Evolutionary conservation across 2,329 filamentous ascomycete species (phyloP), one percentile per base, ranked within the genome.

Genomic region (Elsinoe australis): DNA sequence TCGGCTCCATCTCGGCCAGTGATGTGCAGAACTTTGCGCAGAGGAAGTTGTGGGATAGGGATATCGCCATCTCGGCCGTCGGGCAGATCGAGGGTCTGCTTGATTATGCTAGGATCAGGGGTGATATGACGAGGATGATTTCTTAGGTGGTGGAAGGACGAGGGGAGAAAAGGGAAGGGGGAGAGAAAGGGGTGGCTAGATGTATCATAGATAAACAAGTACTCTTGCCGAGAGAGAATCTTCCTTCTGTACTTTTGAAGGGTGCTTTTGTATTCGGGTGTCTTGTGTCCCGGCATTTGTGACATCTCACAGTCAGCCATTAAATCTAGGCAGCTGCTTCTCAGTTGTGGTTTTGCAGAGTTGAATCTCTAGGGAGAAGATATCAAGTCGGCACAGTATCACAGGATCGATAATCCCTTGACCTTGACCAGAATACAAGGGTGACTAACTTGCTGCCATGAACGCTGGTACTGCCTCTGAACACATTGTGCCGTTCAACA

Each of bases 1-100:
- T 98, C 59, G 83, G 89, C 63, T 76, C 73, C 60, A 90, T 98
- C 65, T 87, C 87, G 56, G 88, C 89, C 71, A 94, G 94, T 77
- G 87, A 96, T 62, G 87, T 98, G 56, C 95, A 95, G 86, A 81
- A 85, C 62, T 98, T 96, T 66, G 90, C 90, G 62, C 84, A 86
- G 76, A 81, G 82, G 70, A 95, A 92, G 74, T 74, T 98, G 53
- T 98, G 92, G 92, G 92, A 98, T 72, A 85, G 90, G 71, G 92
- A 98, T 67, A 75, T 98, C 61, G 92, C 92, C 62, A 78, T 98
- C 67, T 89, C 83, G 66, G 92, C 90, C 26, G 86, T 96, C 57
- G 92, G 92, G 58, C 83, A 80, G 72, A 88, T 96, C 64, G 92
- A 96, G 78, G 90, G 82, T 65, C 67, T 82, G 57, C 66, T 82